phyloP scores from a whole-genome alignment of 1,284 basidiomycete species.

The Pholiota adiposa region DNA sequence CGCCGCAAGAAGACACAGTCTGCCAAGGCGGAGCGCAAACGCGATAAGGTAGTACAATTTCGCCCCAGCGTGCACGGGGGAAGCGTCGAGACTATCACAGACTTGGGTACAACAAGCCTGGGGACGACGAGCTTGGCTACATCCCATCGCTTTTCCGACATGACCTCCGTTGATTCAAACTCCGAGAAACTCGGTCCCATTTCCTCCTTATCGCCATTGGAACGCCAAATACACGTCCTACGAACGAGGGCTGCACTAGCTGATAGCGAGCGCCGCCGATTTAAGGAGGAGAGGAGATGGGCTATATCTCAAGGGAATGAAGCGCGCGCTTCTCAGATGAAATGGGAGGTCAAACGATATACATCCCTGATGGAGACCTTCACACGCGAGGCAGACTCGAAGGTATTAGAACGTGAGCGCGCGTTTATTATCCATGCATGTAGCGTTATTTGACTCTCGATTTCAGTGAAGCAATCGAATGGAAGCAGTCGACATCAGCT shows the following conservation, averaged over 20 bases:
- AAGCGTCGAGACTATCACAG: conserved; percentile 33
- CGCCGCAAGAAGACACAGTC: conserved; percentile 30
- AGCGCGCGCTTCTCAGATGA: conserved; percentile 74
- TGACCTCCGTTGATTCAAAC: conserved; percentile 63
- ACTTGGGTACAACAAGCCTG: conserved; percentile 15
- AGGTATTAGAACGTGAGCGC: conserved; percentile 64
- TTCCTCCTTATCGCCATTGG: conserved; percentile 61
- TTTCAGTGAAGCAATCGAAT: conserved; percentile 6
- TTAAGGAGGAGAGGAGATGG: conserved; percentile 85
- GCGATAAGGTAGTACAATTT: conserved; percentile 38
- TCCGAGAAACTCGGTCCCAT: conserved; percentile 63
- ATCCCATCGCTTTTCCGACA: conserved; percentile 46
- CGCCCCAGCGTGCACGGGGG: conserved; percentile 35
- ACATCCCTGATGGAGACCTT: conserved; percentile 80
- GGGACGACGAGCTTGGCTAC: conserved; percentile 16
- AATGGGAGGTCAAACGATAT: conserved; percentile 80
- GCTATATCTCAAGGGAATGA: conserved; percentile 75
- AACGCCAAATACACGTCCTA: conserved; percentile 71
- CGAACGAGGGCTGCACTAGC: conserved; percentile 77
- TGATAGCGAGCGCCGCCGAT: conserved; percentile 78
- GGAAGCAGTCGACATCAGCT: conserved; percentile 5
- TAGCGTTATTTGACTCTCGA: not conserved
- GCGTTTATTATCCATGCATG: not conserved
- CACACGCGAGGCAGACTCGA: conserved; percentile 75
- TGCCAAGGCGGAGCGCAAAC: conserved; percentile 22